Base-by-base conservation (phyloP, 108 stramenopile genomes). In the Mayamaea pseudoterrestris region DNA sequence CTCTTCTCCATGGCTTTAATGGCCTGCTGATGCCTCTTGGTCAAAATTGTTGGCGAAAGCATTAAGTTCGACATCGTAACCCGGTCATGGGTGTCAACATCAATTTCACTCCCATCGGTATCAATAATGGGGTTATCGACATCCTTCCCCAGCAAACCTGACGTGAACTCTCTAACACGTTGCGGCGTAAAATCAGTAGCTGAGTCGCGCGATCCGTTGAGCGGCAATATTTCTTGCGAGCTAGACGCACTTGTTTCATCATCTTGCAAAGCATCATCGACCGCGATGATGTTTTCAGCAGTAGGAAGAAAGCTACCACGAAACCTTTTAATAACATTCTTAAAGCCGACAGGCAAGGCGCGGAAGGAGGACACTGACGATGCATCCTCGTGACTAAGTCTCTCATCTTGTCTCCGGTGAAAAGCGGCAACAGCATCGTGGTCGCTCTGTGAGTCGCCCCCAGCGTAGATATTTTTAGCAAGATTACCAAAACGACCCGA, bases 11-110 rank as follows among this genome's bases (percentile, higher is more conserved):
- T 77, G 21, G 80, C 74, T n/a, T 53, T 27, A 18, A 86, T 63
- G 13, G 83, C 89, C 63, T 90, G 89, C 30, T 80, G 69, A 24
- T 68, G 72, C 16, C 89, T 61, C 48, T 83, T 80, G 34, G 78
- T 79, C 5, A 90, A 54, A 14, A 90, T 52, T 21, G 81, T 72
- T 18, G 89, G 89, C 18, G 83, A 83, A 53, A 90, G 69, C 49
- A 78, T 55, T 35, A 90, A 42, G 28, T 64, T 74, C 1, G 65
- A 53, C 22, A 74, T 51, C 14, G 35, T 60, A 5, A 31, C 46
- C 7, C 68, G 66, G 24, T 62, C 49, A 44, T 63, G 46, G 9
- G 26, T 17, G 11, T 35, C 25, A 37, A 24, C 28, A 16, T 36
- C 52, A 37, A 32, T 46, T 40, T 65, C 69, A 29, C 16, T 66